Base-by-base conservation (phyloP, 768 basidiomycete genomes). In the Mycena olivaceomarginata region DNA sequence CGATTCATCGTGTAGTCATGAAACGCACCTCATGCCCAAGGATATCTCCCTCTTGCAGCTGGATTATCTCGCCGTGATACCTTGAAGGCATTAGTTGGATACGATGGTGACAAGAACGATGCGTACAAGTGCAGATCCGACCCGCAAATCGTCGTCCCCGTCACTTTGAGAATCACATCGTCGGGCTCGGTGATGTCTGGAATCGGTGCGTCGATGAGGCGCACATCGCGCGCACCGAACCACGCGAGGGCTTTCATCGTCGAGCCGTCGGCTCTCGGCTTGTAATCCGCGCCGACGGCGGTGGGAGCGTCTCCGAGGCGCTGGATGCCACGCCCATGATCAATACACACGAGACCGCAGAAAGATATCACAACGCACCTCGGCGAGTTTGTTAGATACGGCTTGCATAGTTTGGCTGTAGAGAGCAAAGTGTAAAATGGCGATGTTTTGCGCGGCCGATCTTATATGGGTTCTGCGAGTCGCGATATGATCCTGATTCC, bases 101-200 rank as follows among this genome's bases (percentile, higher is more conserved):
- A 48, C 46, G 39, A 8, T 16, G 37, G 1, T 4, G 37, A 37
- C 8, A 5, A 13, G 5, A 20, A 60, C 6, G n/a, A 64, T 25
- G 45, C 84, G 45, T 60, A 88, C 84, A 94, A 82, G 81, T 94
- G 93, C 18, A 93, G 84, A 81, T 94, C 92, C 8, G 91, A 92
- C 7, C 94, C 93, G 78, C 94, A 94, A 64, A 94, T 92, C 20
- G 94, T 96, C 0, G 93, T 92, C 0, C 94, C 95, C 25, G 95
- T 96, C 5, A 95, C 92, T 83, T 92, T 91, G 70, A 96, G 80
- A 70, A 96, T 92, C 68, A 96, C 93, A 79, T 97, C 95, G 80
- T 93, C 90, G 20, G 92, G 91, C 75, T 95, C 92, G 1, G 91
- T 93, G 80, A 96, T 91, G 72, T 91, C 91, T 2, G 91, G 85